Base-by-base conservation (phyloP, 768 basidiomycete species). In the Pisolithus orientalis region DNA sequence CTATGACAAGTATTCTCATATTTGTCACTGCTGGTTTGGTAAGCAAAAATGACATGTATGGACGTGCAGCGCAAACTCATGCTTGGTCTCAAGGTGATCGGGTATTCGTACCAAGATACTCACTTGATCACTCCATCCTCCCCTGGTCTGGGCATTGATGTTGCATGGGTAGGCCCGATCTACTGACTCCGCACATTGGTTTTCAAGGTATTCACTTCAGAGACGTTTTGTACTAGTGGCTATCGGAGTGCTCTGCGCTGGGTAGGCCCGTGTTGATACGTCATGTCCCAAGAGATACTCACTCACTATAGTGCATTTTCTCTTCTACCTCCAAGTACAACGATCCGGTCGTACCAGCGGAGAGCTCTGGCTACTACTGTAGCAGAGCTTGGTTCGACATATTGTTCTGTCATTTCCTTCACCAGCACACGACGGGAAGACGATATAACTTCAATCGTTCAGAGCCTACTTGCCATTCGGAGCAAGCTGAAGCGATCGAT, bases 391-490 rank as follows among this genome's bases (percentile, higher is more conserved):
- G 90, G 89, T 1, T 70, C 77, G 0, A 74, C 87, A 9, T 86
- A 92, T 52, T 94, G 91, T 62, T 77, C 84, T 1, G 79, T 91
- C 28, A 70, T 94, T 3, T 87, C 86, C 0, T 84, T 80, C 54
- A 85, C 87, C 1, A 80, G 83, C 55, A 75, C 78, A 5, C 77
- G 74, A 43, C 66, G 63, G 9, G 75, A 79, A 34, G 64, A 71
- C 1, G 80, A 86, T 42, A 68, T 76, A 4, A 70, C 76, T 6
- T 70, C 76, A 31, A 84, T 90, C 39, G 65, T 84, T 28, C 76
- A 79, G 31, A 83, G 80, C 49, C 62, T 90, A n/a, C 71, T 90
- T 39, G 88, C 89, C 0, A 80, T 91, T 56, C 76, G 87, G 13
- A 75, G 78, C 50, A 93, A 92, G 65, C 70, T 93, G 50, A 82